Percentiles rank a stretch among this genome's conserved stretches.
Conservation (phyloP, 2,329 filamentous ascomycete species). For the Xylariaceae sp. region DNA sequence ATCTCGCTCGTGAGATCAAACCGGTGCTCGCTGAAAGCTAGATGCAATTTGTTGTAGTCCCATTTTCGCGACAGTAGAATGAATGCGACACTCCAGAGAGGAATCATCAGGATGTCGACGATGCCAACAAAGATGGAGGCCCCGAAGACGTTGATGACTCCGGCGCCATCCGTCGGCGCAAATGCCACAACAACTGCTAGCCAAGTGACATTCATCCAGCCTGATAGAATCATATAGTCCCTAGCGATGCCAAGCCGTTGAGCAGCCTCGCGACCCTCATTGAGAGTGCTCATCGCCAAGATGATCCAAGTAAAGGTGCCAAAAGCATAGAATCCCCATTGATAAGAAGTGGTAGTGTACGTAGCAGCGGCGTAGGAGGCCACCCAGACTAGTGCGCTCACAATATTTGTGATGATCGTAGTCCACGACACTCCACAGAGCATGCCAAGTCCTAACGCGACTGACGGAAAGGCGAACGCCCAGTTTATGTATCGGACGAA, state of each 20-base stretch:
- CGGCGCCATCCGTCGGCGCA: constrained; percentile 48
- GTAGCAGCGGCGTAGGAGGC: constrained; percentile 46
- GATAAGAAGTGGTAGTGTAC: constrained; percentile 45
- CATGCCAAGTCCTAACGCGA: constrained; percentile 44
- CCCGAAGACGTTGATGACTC: constrained; percentile 41
- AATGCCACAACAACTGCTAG: constrained; percentile 51
- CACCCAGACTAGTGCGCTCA: constrained; percentile 48
- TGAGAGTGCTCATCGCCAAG: constrained; percentile 42
- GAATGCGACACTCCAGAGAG: constrained; percentile 39
- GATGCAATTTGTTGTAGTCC: constrained; percentile 47
- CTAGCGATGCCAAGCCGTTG: constrained; percentile 37
- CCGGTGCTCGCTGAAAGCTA: constrained; percentile 24
- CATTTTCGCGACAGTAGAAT: constrained; percentile 42
- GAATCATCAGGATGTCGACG: constrained; percentile 47
- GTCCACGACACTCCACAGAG: constrained; percentile 50
- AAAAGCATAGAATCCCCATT: constrained; percentile 54
- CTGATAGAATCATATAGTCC: constrained; percentile 43
- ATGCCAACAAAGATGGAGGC: constrained; percentile 49
- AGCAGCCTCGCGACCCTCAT: constrained; percentile 37
- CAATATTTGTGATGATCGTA: constrained; percentile 48
- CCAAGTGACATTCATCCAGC: constrained; percentile 48
- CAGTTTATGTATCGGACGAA: constrained; percentile 51
- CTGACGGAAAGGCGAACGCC: constrained; percentile 43
- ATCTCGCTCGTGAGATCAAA: neutral
- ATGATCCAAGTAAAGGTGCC: constrained; percentile 45